Percentiles rank a stretch among this genome's conserved stretches.
Evolutionary conservation across 1,284 basidiomycete genomes (phyloP).

Genomic region (Cutaneotrichosporon sp.): DNA sequence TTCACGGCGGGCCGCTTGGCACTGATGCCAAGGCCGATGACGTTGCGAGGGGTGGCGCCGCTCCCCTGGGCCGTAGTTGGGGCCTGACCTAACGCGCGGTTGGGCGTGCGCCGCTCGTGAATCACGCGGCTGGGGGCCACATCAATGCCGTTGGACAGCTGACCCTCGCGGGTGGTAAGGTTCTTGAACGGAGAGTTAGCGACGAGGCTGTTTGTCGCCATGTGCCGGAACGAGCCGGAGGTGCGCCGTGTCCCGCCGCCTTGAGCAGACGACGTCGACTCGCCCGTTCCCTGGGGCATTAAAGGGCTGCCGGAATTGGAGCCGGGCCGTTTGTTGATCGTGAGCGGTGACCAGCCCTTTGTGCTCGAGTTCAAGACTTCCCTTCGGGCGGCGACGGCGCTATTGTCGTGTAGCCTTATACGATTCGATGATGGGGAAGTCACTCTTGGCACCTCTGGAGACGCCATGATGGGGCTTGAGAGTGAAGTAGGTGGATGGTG

Average conservation of each 20-base stretch:
- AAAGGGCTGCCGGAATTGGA: slow-evolving; percentile 18
- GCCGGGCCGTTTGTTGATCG: slow-evolving; percentile 47
- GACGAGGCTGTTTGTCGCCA: slow-evolving; percentile 76
- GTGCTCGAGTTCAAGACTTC: slow-evolving; percentile 50
- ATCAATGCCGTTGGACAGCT: slow-evolving; percentile 33
- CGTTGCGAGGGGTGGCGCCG: slow-evolving; percentile 38
- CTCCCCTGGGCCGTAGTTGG: slow-evolving; percentile 37
- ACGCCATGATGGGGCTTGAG: slow-evolving; percentile 11
- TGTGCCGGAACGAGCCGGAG: slow-evolving; percentile 77
- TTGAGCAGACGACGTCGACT: slow-evolving; percentile 15
- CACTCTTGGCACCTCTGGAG: slow-evolving; percentile 13
- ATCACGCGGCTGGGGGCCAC: slow-evolving; percentile 35
- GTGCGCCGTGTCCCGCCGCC: slow-evolving; percentile 58
- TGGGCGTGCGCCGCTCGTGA: slow-evolving; percentile 37
- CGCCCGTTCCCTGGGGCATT: slow-evolving; percentile 29
- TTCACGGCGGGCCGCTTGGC: slow-evolving; percentile 30
- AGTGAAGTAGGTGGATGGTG: slow-evolving; percentile 3
- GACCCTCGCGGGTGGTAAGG: slow-evolving; percentile 32
- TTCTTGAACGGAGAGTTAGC: slow-evolving; percentile 84
- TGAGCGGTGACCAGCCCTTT: slow-evolving; percentile 54
- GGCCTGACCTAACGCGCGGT: slow-evolving; percentile 36
- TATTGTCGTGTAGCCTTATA: slow-evolving; percentile 19
- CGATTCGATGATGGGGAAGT: slow-evolving; percentile 8
- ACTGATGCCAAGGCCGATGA: slow-evolving; percentile 45
- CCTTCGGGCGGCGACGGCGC: slow-evolving; percentile 32